Conservation (phyloP, 805 yeast genomes). For the Schwanniomyces sp. region DNA sequence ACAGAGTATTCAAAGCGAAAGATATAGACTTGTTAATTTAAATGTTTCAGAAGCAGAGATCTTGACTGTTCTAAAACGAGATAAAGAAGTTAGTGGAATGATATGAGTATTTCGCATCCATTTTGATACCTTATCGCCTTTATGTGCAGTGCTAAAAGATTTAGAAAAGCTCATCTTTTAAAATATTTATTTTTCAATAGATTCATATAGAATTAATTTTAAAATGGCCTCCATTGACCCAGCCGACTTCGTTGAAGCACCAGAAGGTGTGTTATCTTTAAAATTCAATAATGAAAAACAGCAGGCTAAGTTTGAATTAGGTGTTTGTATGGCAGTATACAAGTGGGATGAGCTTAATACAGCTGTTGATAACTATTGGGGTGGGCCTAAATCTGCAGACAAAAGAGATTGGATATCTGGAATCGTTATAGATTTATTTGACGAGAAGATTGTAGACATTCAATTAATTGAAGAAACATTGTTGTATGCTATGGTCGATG, state of each 20-base stretch:
- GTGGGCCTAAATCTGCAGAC: slow-evolving; percentile 87
- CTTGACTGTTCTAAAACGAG: slow-evolving; percentile 57
- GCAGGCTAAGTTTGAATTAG: slow-evolving; percentile 87
- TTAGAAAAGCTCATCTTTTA: not conserved
- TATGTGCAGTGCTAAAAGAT: not conserved
- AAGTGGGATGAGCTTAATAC: slow-evolving; percentile 85
- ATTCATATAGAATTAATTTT: not conserved
- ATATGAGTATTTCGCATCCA: not conserved
- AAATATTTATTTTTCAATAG: not conserved
- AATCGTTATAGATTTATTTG: slow-evolving; percentile 75
- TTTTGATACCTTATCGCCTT: not conserved
- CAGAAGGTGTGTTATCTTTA: slow-evolving; percentile 37
- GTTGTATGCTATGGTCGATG: slow-evolving; percentile 90
- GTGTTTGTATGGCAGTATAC: slow-evolving; percentile 88
- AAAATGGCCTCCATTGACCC: slow-evolving; percentile 38
- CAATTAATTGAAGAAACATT: slow-evolving; percentile 82
- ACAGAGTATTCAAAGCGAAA: slow-evolving; percentile 67
- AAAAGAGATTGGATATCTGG: slow-evolving; percentile 96
- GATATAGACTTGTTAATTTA: slow-evolving; percentile 63
- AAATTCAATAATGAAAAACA: slow-evolving; percentile 57
- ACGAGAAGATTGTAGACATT: slow-evolving; percentile 66
- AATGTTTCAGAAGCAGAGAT: slow-evolving; percentile 73
- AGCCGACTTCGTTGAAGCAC: slow-evolving; percentile 56
- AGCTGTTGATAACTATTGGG: slow-evolving; percentile 94
- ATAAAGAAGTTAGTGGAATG: slow-evolving; percentile 23